Evolutionary conservation across 257 asterid species (phyloP), one percentile per base, ranked within the genome.

Genomic region (Ajuga chamaepitys): DNA sequence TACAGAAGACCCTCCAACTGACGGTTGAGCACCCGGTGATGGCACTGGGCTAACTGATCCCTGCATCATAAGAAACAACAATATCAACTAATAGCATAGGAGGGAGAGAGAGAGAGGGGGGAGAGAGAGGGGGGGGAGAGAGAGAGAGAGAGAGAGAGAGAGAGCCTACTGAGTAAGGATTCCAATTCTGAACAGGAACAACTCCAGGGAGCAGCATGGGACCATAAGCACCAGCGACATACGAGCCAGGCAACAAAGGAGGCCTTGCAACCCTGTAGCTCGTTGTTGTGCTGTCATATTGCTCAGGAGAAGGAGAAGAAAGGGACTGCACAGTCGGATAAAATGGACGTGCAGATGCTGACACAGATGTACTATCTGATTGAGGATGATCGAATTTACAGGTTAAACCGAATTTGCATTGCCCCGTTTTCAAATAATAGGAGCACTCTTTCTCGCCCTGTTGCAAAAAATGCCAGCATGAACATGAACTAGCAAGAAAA

Each of bases 391-490:
- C 82, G 73, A 81, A 91, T 91, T 88, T 91, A 88, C 98, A 91
- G 7, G 93, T 78, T 63, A 80, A 60, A 71, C 95, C 98, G 59
- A 84, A 91, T 73, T 88, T 91, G 91, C 98, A 91, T 74, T 81
- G 96, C 95, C 96, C 96, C 94, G 85, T 82, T 84, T 83, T 86
- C 91, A 88, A 84, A 88, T 91, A 91, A 77, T 88, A 84, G 91
- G 98, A 83, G 95, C 98, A 91, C 74, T 84, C 96, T 72, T 78
- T 80, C 80, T 85, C 95, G 20, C 85, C 96, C 96, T 91, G 88
- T 72, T 17, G 62, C 26, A 72, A 80, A 58, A 21, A 12, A 64
- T 11, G 9, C 47, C 9, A 37, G 26, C 34, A 54, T 62, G 25
- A 46, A 37, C 46, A 38, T 18, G 24, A 66, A 44, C 13, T 44